These are phyloP conservation scores for Adansonia grandidieri DNA, from an alignment of 441 rosid species.

Conservation along the genomic window DNA sequence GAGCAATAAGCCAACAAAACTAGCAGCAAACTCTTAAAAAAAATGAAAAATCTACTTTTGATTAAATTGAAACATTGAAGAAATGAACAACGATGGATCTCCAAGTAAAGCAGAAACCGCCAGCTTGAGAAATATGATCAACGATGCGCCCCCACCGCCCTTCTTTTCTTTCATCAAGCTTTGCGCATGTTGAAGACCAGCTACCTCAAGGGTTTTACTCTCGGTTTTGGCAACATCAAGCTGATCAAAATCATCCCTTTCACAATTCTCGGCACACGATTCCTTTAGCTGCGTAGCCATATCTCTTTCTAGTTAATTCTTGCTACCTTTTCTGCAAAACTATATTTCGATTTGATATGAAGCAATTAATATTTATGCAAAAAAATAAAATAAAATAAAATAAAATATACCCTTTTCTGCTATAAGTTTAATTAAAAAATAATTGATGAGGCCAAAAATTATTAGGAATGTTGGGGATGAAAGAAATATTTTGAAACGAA, in stretches of 20 bases:
- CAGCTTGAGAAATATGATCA: neutral
- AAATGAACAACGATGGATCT: neutral
- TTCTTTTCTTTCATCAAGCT: neutral
- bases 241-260: neutral
- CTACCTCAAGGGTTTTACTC: neutral
- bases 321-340: neutral
- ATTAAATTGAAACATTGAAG: neutral
- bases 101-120: constrained; percentile 6
- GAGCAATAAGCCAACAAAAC: too few relatives aligned
- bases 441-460: too few relatives aligned
- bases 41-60: neutral
- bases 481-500: too few relatives aligned
- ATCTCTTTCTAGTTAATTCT: neutral
- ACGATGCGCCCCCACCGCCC: neutral
- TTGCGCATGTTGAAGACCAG: neutral
- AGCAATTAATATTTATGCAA: too few relatives aligned
- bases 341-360: too few relatives aligned
- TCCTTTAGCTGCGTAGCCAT: neutral
- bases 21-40: neutral
- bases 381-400: too few relatives aligned
- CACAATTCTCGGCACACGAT: neutral
- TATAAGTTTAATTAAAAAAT: too few relatives aligned
- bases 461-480: too few relatives aligned
- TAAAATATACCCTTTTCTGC: too few relatives aligned
- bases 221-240: neutral